phyloP scores from a whole-genome alignment of 345 rosid genomes.

The Aquilaria yunnanensis region DNA sequence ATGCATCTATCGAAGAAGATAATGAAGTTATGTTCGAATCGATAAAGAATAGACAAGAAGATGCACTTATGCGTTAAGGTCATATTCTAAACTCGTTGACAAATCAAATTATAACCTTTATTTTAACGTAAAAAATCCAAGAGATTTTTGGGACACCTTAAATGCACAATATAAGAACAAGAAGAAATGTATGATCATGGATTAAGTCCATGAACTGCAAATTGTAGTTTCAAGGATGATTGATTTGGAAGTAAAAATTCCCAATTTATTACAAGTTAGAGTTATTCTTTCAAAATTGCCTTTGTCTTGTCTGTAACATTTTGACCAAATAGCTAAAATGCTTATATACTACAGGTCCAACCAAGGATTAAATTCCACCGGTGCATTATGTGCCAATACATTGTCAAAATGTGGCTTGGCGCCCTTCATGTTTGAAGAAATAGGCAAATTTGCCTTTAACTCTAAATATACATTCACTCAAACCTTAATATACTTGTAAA shows the following conservation, averaged over 20 bases:
- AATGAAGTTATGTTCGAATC: neutral
- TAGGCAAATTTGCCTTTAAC: too few species aligned
- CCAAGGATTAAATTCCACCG: too few species aligned
- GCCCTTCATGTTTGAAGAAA: too few species aligned
- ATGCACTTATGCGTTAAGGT: neutral
- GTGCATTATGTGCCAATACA: too few species aligned
- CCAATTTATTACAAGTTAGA: neutral
- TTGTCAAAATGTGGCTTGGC: too few species aligned
- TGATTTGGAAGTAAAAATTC: neutral
- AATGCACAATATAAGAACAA: neutral
- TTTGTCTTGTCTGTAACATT: neutral
- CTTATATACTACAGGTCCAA: too few species aligned
- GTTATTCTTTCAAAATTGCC: neutral
- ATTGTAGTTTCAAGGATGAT: neutral
- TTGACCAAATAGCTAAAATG: too few species aligned
- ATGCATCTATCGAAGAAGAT: neutral
- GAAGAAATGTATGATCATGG: neutral
- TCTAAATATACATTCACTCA: too few species aligned
- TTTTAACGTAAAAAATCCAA: neutral
- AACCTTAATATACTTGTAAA: too few species aligned
- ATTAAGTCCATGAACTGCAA: neutral
- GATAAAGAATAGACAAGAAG: neutral
- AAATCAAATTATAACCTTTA: neutral
- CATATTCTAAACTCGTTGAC: neutral
- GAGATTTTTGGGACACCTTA: neutral